Evolutionary conservation across 306 rosid species (phyloP), one percentile per base, ranked within the genome.

Genomic region (Glycine latifolia): DNA sequence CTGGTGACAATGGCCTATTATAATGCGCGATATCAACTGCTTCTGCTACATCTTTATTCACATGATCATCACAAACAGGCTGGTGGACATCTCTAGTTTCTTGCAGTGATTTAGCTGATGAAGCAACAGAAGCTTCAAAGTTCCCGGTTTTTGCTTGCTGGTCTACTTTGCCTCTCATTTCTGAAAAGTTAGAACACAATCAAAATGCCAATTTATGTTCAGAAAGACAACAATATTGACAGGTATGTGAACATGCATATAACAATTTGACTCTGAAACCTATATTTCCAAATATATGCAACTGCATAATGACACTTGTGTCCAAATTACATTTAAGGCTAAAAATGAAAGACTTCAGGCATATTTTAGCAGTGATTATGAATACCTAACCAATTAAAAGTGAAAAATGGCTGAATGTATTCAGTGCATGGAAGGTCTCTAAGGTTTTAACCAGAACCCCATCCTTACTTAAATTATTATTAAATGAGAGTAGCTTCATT

Each of bases 1-100:
- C 92, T 6, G 97, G 97, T 47, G 97, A 92, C 79, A 87, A 33
- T 59, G 91, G 93, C 83, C 85, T 73, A 60, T 81, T 79, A 72
- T 73, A 71, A 75, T 76, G 75, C 74, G 69, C 84, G 26, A 52
- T 69, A 84, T 84, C 85, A 76, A 73, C 80, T 80, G 82, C 88
- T 80, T 78, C 81, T 54, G 86, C 76, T 72, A 75, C 88, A 77
- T 85, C 87, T 68, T 60, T 81, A 56, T 77, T 82, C 75, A 73
- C 41, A 26, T 8, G 68, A 78, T 71, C 74, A 68, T 79, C 85
- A 77, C 50, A 68, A 60, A 14, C 70, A 72, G 85, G 70, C 67
- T 69, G 79, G 76, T 79, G 74, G 53, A 58, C 87, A 48, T 73
- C 84, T 84, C 48, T 67, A 80, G 73, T 68, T 43, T 87, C 79